A percentile compares a stretch with the other conserved stretches of the same genome.
These are phyloP conservation scores for Lanmaoa pseudosensibilis DNA, from an alignment of 768 basidiomycete species.

Conservation along the genomic window DNA sequence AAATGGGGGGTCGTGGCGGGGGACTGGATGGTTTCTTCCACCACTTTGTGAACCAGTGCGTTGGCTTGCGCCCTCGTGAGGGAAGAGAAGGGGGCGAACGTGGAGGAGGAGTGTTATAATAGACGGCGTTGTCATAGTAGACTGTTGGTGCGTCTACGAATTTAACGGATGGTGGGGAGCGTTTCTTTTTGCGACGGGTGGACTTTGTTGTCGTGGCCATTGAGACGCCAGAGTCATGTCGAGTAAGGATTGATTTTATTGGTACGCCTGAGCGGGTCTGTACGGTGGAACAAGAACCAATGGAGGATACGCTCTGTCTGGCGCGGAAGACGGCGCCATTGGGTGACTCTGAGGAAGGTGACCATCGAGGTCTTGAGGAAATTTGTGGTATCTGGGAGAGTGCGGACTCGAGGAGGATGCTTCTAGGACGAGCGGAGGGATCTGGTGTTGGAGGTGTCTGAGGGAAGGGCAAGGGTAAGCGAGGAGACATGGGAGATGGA, in stretches of 20 bases:
- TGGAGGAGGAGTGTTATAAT: slow-evolving; percentile 15
- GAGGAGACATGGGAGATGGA: slow-evolving; percentile 4
- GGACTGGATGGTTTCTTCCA: slow-evolving; percentile 23
- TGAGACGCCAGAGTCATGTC: slow-evolving; percentile 49
- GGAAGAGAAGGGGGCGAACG: slow-evolving; percentile 13
- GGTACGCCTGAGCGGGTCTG: slow-evolving; percentile 23
- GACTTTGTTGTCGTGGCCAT: slow-evolving; percentile 34
- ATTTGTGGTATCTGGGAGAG: not conserved
- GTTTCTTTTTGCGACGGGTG: slow-evolving; percentile 29
- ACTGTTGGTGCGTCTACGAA: slow-evolving; percentile 67
- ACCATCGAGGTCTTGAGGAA: slow-evolving; percentile 20
- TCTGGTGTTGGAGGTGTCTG: slow-evolving; percentile 28
- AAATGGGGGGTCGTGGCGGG: slow-evolving; percentile 30
- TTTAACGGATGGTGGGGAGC: slow-evolving; percentile 55
- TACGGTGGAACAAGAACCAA: slow-evolving; percentile 33
- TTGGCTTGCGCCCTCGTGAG: slow-evolving; percentile 8
- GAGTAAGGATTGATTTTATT: slow-evolving; percentile 61
- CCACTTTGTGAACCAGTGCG: slow-evolving; percentile 30
- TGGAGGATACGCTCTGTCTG: slow-evolving; percentile 41
- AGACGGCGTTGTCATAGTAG: slow-evolving; percentile 40
- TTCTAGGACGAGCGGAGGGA: slow-evolving; percentile 18
- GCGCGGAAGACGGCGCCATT: slow-evolving; percentile 26
- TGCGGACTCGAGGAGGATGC: slow-evolving; percentile 30
- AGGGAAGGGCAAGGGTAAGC: not conserved
- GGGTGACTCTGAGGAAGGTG: slow-evolving; percentile 17